These are phyloP conservation scores for Bimuria novae-zelandiae DNA, from an alignment of 2,329 filamentous ascomycete genomes.

Conservation along the genomic window DNA sequence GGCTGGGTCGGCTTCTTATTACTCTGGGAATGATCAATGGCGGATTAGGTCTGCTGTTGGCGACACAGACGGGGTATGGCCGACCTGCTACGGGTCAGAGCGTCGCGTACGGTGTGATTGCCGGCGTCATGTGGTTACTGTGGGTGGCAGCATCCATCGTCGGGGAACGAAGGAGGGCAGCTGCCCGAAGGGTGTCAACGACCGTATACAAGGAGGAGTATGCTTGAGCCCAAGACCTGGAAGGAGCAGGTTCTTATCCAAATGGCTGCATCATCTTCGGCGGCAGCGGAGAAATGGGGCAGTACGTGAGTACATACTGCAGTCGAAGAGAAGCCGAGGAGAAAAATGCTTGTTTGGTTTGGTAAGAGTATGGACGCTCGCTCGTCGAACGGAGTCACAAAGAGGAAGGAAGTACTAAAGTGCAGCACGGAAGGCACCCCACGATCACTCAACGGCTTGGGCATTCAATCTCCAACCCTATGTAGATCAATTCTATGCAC, in stretches of 20 bases:
- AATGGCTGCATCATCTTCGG: too few relatives aligned
- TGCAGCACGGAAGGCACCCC: background rate
- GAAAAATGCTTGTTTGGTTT: background rate
- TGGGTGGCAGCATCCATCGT: slow-evolving; percentile 35
- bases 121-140: slow-evolving; percentile 40
- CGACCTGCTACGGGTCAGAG: slow-evolving; percentile 32
- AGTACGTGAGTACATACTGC: too few relatives aligned
- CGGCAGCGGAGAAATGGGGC: too few relatives aligned
- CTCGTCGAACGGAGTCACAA: too few relatives aligned
- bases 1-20: slow-evolving; percentile 57
- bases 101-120: slow-evolving; percentile 40
- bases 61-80: slow-evolving; percentile 34
- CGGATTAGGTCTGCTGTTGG: slow-evolving; percentile 51
- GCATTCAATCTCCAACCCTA: too few relatives aligned
- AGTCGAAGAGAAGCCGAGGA: too few relatives aligned
- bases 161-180: slow-evolving; percentile 32
- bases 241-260: background rate
- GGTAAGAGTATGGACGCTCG: background rate
- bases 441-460: too few relatives aligned
- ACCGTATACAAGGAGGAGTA: slow-evolving; percentile 20
- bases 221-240: slow-evolving; percentile 10
- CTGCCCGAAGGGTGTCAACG: slow-evolving; percentile 16
- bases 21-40: slow-evolving; percentile 59
- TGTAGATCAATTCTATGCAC: too few relatives aligned
- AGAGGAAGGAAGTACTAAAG: background rate